Evolutionary conservation across 345 rosid genomes (phyloP), one percentile per base, ranked within the genome.

Genomic region (Adansonia digitata): DNA sequence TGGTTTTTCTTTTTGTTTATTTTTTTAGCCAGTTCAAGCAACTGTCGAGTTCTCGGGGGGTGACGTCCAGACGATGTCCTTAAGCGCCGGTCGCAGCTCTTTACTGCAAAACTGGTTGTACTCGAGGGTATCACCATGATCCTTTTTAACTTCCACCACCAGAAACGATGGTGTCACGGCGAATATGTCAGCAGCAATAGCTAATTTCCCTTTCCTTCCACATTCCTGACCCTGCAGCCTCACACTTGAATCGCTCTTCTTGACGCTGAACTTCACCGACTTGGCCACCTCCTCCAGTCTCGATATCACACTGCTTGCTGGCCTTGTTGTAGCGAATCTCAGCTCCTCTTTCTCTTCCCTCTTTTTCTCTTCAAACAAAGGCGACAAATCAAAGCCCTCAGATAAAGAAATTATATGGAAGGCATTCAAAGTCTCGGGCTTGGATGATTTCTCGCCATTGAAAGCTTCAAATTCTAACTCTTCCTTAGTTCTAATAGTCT

Each of bases 81-180:
- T 92, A 3, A 94, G 92, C 42, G 97, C 95, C 74, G 98, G 98
- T 82, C 97, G 85, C 34, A 92, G 88, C 76, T 91, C 91, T 62
- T 92, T 82, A 74, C 82, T 87, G 79, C 97, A 94, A 84, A 94
- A 94, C 81, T 88, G 91, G 56, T 94, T 92, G 59, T 91, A 94
- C 81, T 94, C 98, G 13, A 92, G 75, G 0, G 98, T 92, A 17
- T 94, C 98, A 2, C 98, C 97, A 4, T 86, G 84, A 72, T 92
- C 95, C 80, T 94, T 91, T 86, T 88, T 94, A 84, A 92, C 97
- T 80, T 92, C 95, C 82, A 94, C 97, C 42, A 92, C 88, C 52
- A 90, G 31, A 8, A 91, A 87, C 49, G 91, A 84, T 46, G 97
- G 95, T 12, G 97, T 86, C 74, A 94, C 86, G 0, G 97, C 88